phyloP scores from a whole-genome alignment of 345 rosid species.

The Eucalyptus globulus region DNA sequence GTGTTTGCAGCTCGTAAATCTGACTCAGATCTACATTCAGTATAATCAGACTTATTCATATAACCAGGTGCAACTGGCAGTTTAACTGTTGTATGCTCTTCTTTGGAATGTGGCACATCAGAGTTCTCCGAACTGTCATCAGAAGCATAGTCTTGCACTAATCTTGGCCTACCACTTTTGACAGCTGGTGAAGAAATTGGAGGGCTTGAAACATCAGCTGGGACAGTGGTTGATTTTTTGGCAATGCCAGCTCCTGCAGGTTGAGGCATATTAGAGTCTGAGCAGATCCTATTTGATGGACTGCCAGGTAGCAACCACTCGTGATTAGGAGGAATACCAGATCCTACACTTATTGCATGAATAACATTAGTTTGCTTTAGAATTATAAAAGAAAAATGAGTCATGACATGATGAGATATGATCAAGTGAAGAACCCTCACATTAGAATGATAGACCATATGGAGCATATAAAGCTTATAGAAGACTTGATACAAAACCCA shows the following conservation, averaged over 20 bases:
- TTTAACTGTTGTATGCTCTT: neutral
- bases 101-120: neutral
- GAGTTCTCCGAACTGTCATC: conserved; percentile 28
- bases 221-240: neutral
- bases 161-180: conserved; percentile 29
- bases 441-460: neutral
- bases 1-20: neutral
- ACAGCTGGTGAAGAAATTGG: neutral
- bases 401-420: neutral
- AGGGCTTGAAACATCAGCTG: neutral
- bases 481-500: neutral
- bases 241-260: neutral
- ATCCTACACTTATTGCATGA: neutral
- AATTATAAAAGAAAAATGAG: neutral
- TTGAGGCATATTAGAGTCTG: neutral
- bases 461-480: neutral
- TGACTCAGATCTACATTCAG: neutral
- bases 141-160: conserved; percentile 37
- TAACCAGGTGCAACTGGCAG: conserved; percentile 1
- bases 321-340: neutral
- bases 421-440: neutral
- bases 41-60: neutral
- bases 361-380: neutral
- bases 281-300: neutral
- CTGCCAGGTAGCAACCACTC: neutral